These are phyloP conservation scores for Chrysoporthe cubensis DNA, from an alignment of 2,329 filamentous ascomycete species.

Conservation along the genomic window DNA sequence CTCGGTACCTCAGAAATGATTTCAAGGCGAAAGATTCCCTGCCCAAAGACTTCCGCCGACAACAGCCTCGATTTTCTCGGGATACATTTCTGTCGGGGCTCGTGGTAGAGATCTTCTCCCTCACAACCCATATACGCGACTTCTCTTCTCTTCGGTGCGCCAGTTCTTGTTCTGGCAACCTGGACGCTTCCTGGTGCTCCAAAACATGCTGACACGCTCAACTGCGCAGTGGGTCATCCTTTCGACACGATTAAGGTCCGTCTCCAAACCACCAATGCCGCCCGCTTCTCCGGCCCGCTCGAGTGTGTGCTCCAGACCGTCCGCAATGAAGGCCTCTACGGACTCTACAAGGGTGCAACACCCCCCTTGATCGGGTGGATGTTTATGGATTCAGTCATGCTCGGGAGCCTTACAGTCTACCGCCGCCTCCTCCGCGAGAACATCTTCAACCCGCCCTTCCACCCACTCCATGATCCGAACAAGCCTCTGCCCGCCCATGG, in stretches of 20 bases:
- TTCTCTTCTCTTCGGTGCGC: neutral
- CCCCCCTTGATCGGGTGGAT: conserved; percentile 96
- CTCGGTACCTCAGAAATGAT: too few relatives aligned
- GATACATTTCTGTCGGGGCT: too few relatives aligned
- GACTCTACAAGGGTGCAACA: conserved; percentile 92
- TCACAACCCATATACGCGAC: neutral
- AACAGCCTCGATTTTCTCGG: too few relatives aligned
- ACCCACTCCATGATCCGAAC: conserved; percentile 39
- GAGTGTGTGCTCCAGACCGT: conserved; percentile 86
- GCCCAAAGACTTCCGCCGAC: too few relatives aligned
- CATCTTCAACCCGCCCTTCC: conserved; percentile 66
- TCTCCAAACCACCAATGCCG: conserved; percentile 78
- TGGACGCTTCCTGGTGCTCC: neutral
- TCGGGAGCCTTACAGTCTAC: conserved; percentile 90
- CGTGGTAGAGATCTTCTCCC: too few relatives aligned
- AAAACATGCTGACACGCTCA: neutral
- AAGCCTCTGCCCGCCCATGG: conserved; percentile 71
- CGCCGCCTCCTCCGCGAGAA: conserved; percentile 80
- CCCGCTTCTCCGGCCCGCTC: conserved; percentile 82
- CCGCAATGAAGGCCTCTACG: conserved; percentile 79
- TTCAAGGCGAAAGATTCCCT: too few relatives aligned
- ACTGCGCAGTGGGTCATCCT: conserved; percentile 62
- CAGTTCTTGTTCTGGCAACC: too few relatives aligned
- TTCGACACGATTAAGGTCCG: conserved; percentile 98
- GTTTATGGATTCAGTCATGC: conserved; percentile 89